Conservation (phyloP, 1,284 basidiomycete species). For the Cryptococcus sp. region DNA sequence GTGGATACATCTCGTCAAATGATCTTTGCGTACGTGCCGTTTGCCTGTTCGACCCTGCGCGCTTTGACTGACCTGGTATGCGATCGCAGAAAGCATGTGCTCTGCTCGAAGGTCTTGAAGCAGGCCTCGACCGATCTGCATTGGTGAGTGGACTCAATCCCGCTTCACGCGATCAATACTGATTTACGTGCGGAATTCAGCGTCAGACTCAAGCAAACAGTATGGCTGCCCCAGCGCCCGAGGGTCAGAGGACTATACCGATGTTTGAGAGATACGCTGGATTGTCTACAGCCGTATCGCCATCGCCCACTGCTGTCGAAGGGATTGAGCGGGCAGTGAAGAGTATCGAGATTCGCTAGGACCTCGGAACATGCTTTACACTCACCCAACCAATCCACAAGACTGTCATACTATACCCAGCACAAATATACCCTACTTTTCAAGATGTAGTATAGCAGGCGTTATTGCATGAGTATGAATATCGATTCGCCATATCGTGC, state of each 20-base stretch:
- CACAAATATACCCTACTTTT: not conserved
- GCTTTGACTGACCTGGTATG: not conserved
- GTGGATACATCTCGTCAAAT: slow-evolving; percentile 91
- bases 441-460: too few species aligned
- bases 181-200: slow-evolving; percentile 15
- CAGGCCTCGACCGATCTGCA: slow-evolving; percentile 63
- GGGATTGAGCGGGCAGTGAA: slow-evolving; percentile 43
- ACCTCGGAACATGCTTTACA: not conserved
- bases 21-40: slow-evolving; percentile 64
- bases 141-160: slow-evolving; percentile 58
- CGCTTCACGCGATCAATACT: not conserved
- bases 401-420: not conserved
- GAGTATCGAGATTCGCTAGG: slow-evolving; percentile 29
- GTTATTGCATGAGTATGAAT: too few species aligned
- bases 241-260: slow-evolving; percentile 50
- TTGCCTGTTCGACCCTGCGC: not conserved
- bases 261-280: slow-evolving; percentile 44
- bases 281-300: slow-evolving; percentile 9
- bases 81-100: slow-evolving; percentile 73
- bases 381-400: not conserved
- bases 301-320: slow-evolving; percentile 19
- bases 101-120: slow-evolving; percentile 84
- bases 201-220: slow-evolving; percentile 33
- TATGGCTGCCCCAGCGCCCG: slow-evolving; percentile 23
- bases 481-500: too few species aligned